Conservation (phyloP, 495 filamentous ascomycete genomes). For the Stereocaulon alpinum region DNA sequence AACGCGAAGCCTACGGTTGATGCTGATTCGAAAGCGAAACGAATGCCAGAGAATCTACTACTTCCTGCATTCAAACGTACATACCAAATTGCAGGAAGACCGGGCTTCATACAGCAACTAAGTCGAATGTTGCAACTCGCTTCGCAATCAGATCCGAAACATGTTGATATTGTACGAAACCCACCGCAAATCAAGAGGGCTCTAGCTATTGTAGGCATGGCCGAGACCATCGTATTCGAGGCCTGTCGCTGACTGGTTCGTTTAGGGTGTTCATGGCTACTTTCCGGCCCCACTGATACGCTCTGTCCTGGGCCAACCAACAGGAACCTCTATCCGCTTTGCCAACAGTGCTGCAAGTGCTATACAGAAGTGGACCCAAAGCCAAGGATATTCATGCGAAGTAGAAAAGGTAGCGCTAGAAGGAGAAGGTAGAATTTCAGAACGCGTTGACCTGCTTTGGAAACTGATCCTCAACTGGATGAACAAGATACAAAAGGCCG, state of each 20-base stretch:
- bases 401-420: constrained; percentile 91
- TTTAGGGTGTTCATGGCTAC: constrained; percentile 73
- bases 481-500: constrained; percentile 74
- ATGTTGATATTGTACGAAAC: constrained; percentile 61
- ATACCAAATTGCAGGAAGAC: constrained; percentile 54
- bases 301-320: constrained; percentile 83
- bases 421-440: constrained; percentile 91
- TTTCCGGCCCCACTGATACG: constrained; percentile 80
- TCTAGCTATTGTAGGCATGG: constrained; percentile 51
- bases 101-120: constrained; percentile 63
- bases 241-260: background rate
- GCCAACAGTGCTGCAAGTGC: constrained; percentile 78
- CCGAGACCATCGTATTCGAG: background rate
- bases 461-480: constrained; percentile 92
- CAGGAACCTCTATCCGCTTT: constrained; percentile 88
- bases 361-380: constrained; percentile 69
- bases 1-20: background rate
- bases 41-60: constrained; percentile 44
- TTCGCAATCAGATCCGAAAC: constrained; percentile 50
- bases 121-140: constrained; percentile 53
- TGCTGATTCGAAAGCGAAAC: constrained; percentile 5
- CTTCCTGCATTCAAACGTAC: constrained; percentile 59
- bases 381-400: constrained; percentile 50
- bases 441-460: constrained; percentile 86
- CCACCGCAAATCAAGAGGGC: constrained; percentile 67